A percentile compares a stretch with the other conserved stretches of the same genome.
These are phyloP conservation scores for Penicillium desertorum DNA, from an alignment of 495 filamentous ascomycete species.

Conservation along the genomic window DNA sequence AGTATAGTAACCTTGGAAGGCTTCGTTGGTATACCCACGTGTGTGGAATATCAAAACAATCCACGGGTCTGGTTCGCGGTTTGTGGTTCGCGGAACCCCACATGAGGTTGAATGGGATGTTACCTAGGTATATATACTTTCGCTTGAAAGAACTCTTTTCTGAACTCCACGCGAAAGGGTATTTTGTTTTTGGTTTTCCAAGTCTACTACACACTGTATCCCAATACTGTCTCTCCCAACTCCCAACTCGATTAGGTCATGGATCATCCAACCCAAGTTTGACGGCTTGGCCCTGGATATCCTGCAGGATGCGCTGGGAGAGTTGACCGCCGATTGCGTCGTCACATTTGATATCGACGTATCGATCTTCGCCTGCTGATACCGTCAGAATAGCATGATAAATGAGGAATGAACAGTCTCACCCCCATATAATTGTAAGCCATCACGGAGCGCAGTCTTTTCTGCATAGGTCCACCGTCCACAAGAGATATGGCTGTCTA, in stretches of 20 bases:
- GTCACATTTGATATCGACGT: slow-evolving; percentile 8
- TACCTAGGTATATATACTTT: neutral
- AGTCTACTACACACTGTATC: neutral
- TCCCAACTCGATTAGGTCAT: neutral
- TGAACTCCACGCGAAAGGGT: neutral
- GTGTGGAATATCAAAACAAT: neutral
- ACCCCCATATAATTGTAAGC: slow-evolving; percentile 1
- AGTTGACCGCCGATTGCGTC: neutral
- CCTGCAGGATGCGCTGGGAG: slow-evolving; percentile 1
- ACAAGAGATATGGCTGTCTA: slow-evolving; percentile 5
- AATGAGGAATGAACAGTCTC: neutral
- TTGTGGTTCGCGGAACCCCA: slow-evolving; percentile 2
- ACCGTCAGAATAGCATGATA: neutral
- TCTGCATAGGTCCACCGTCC: slow-evolving; percentile 1
- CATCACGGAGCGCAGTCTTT: slow-evolving; percentile 9
- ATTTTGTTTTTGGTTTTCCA: no score
- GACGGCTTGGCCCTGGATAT: neutral
- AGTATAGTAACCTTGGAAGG: neutral
- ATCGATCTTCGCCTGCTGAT: slow-evolving; percentile 1
- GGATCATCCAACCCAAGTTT: neutral
- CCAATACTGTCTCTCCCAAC: neutral
- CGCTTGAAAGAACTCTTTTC: neutral
- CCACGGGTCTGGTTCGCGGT: neutral
- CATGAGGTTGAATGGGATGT: no score
- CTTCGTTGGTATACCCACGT: no score